Evolutionary conservation across 2,329 filamentous ascomycete species (phyloP).

Genomic region (Aspergillus sp.): DNA sequence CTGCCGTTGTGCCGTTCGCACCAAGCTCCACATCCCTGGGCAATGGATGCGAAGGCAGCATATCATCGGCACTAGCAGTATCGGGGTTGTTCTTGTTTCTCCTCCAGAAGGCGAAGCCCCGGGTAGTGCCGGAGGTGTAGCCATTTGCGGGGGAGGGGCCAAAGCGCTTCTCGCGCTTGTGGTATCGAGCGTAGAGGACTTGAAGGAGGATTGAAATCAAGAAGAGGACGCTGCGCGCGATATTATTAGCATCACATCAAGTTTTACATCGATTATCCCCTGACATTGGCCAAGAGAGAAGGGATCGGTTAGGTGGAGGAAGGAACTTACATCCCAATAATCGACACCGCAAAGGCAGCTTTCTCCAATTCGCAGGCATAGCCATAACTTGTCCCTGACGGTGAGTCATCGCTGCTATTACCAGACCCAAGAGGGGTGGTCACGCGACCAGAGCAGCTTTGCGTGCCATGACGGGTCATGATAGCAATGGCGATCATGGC

Average conservation of each 20-base stretch:
- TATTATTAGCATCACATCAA: constrained; percentile 3
- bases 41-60: constrained; percentile 42
- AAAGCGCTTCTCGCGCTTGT: constrained; percentile 72
- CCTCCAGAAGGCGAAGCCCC: constrained; percentile 35
- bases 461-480: constrained; percentile 68
- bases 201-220: constrained; percentile 70
- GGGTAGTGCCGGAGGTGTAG: constrained; percentile 63
- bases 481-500: constrained; percentile 80
- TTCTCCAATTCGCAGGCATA: constrained; percentile 75
- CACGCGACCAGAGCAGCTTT: constrained; percentile 65
- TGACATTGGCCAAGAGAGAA: not conserved
- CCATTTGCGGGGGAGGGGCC: constrained; percentile 66
- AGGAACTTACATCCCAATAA: constrained; percentile 68
- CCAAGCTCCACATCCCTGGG: constrained; percentile 41
- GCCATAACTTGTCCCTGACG: constrained; percentile 51
- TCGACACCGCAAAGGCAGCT: constrained; percentile 73
- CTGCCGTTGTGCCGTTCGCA: constrained; percentile 17
- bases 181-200: constrained; percentile 66
- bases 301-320: not conserved
- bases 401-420: constrained; percentile 51
- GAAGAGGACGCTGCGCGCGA: constrained; percentile 66
- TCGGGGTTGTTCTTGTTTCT: constrained; percentile 49
- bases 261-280: not conserved
- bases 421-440: constrained; percentile 70
- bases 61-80: constrained; percentile 31